Evolutionary conservation across 202 grass and related monocot genomes (phyloP), one percentile per base, ranked within the genome.

Genomic region (Elaeis oleifera): DNA sequence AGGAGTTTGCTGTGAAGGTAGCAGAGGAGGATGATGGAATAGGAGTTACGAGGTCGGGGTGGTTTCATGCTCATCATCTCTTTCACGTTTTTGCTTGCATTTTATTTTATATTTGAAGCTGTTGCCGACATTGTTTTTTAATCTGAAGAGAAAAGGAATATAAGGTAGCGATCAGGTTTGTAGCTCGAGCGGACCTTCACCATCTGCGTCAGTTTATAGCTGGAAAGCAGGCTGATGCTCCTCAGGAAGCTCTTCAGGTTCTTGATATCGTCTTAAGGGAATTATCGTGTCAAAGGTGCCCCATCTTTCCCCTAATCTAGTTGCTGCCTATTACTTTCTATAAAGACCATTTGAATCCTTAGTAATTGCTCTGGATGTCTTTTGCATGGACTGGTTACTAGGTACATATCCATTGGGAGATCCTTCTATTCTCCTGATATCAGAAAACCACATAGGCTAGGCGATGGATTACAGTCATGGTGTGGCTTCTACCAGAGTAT

Each of bases 401-500:
- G 95, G 78, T 90, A 87, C 54, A 76, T 99, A 6, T 55, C 95
- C 9, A 84, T 99, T 49, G 95, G 95, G 63, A 84, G 95, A 69
- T 99, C 89, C 22, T 99, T 99, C 80, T 99, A 99, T 76, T 99
- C 95, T 72, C 89, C 95, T 58, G 88, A 94, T 73, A 99, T 99
- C 56, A 75, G 85, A 82, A 99, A 78, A 71, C 95, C 95, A 51
- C 85, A 95, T 66, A 77, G 85, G 49, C 85, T 99, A 1, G 95
- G 95, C 1, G 95, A 99, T 22, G 95, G 95, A 39, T 85, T 99
- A 50, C 95, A 99, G 70, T 99, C 95, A 4, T 99, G 95, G 95
- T 90, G 95, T 65, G 95, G 95, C 54, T 99, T 99, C 77, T 99
- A 99, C 80, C 95, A 99, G 75, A 99, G 95, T 72, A 89, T 99